Conservation (phyloP, 805 yeast genomes). For the Candida takata region DNA sequence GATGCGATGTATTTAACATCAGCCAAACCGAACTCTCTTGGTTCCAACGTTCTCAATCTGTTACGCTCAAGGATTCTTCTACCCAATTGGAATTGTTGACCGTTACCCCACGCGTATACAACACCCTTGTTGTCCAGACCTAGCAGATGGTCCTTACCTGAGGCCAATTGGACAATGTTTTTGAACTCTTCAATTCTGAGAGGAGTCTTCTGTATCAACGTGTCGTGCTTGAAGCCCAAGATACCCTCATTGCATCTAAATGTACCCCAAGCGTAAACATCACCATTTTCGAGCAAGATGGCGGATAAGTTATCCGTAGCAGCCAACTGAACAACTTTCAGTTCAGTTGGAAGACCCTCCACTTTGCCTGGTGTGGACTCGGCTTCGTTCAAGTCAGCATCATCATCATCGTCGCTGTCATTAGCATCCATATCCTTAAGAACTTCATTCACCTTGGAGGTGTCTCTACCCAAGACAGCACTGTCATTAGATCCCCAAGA, state of each 20-base stretch:
- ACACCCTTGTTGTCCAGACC: conserved; percentile 80
- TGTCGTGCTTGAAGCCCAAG: conserved; percentile 68
- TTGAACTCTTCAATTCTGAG: conserved; percentile 50
- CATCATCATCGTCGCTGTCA: conserved; percentile 52
- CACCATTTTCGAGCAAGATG: conserved; percentile 71
- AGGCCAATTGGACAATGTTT: conserved; percentile 74
- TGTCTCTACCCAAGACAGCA: conserved; percentile 84
- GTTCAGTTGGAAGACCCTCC: conserved; percentile 52
- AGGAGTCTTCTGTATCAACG: conserved; percentile 62
- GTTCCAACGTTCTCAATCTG: conserved; percentile 64
- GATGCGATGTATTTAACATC: conserved; percentile 76
- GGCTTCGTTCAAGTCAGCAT: conserved; percentile 77
- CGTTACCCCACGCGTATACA: conserved; percentile 97
- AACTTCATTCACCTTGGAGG: conserved; percentile 56
- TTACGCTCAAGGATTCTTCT: conserved; percentile 77
- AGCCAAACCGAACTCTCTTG: conserved; percentile 76
- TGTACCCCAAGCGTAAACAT: conserved; percentile 96
- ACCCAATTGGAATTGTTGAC: conserved; percentile 89
- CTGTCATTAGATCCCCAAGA: conserved; percentile 98
- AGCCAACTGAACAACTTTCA: conserved; percentile 67
- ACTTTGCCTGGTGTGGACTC: conserved; percentile 88
- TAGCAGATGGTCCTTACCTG: conserved; percentile 88
- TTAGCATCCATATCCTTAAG: conserved; percentile 60
- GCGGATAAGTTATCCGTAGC: conserved; percentile 93
- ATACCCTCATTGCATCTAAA: conserved; percentile 91